phyloP scores from a whole-genome alignment of 345 rosid genomes.

The Microcos paniculata region DNA sequence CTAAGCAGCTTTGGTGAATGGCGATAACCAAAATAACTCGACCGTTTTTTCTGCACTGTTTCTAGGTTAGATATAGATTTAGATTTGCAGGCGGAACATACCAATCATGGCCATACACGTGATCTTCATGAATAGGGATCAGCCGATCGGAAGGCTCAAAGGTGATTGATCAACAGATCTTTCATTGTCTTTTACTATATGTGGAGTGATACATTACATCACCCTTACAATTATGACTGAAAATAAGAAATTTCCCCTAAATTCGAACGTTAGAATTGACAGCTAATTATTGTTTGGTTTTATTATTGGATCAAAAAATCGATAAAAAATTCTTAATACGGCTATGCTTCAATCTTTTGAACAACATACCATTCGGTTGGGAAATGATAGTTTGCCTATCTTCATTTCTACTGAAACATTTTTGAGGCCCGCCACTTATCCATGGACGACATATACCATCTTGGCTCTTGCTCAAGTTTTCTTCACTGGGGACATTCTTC shows the following conservation, averaged over 20 bases:
- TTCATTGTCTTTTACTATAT: constrained; percentile 4
- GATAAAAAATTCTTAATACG: background rate
- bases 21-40: constrained; percentile 2
- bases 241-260: background rate
- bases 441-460: no score
- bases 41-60: background rate
- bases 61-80: background rate
- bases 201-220: background rate
- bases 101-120: background rate
- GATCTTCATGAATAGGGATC: background rate
- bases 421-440: background rate
- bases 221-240: background rate
- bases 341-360: background rate
- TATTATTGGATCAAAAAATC: background rate
- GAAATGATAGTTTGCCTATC: background rate
- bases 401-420: no score
- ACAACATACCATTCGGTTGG: background rate
- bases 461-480: background rate
- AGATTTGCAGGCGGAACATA: background rate
- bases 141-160: background rate
- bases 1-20: background rate
- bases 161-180: background rate
- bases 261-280: constrained; percentile 6
- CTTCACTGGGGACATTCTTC: background rate
- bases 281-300: background rate